A percentile compares a stretch with the other conserved stretches of the same genome.
These are phyloP conservation scores for Toxicodendron radicans DNA, from an alignment of 345 rosid species.

Conservation along the genomic window DNA sequence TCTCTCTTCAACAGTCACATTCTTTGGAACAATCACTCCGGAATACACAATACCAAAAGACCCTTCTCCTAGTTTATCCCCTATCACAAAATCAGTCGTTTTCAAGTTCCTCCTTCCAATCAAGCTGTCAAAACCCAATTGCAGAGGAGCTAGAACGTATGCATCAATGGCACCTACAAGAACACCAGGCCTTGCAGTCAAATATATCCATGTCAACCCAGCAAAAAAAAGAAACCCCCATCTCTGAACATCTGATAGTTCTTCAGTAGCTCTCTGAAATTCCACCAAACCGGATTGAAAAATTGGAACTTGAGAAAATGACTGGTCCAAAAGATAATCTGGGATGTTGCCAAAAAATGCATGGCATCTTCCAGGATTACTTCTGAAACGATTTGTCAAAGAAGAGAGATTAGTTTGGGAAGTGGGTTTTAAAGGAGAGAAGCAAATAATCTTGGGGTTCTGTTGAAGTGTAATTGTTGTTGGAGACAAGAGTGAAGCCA, in stretches of 20 bases:
- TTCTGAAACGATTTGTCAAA: constrained; percentile 22
- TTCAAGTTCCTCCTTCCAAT: constrained; percentile 70
- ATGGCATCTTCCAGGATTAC: constrained; percentile 40
- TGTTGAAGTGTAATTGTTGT: constrained; percentile 36
- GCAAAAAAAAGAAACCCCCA: constrained; percentile 57
- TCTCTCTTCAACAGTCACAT: constrained; percentile 42
- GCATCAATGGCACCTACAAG: constrained; percentile 89
- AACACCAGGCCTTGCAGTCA: constrained; percentile 92
- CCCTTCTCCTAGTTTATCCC: constrained; percentile 88
- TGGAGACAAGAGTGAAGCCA: constrained; percentile 67
- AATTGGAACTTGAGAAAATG: constrained; percentile 45
- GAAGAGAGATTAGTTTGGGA: constrained; percentile 27
- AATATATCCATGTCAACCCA: constrained; percentile 73
- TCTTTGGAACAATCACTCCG: constrained; percentile 73
- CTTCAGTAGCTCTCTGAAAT: constrained; percentile 40
- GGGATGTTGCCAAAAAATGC: constrained; percentile 49
- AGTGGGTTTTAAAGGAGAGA: constrained; percentile 38
- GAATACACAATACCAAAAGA: constrained; percentile 87
- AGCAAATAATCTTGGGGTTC: constrained; percentile 28
- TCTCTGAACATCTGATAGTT: constrained; percentile 54
- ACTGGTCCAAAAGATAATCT: constrained; percentile 35
- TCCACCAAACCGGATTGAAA: constrained; percentile 46
- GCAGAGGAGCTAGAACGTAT: constrained; percentile 84
- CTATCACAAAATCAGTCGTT: constrained; percentile 66
- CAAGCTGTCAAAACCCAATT: constrained; percentile 63